These are phyloP conservation scores for Takakia lepidozioides DNA, from an alignment of 225 moss, liverwort and hornwort species.

Conservation along the genomic window DNA sequence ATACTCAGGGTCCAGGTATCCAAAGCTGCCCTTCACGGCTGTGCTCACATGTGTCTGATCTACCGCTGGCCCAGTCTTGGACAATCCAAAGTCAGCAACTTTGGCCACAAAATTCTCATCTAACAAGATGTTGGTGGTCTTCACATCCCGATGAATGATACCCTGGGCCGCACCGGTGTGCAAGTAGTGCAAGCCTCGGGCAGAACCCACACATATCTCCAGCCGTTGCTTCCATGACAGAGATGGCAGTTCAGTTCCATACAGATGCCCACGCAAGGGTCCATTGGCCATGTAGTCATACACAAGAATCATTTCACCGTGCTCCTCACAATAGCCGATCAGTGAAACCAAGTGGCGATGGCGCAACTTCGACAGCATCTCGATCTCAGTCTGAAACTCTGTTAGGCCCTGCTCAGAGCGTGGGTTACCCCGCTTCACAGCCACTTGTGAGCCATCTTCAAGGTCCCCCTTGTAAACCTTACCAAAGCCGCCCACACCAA, in stretches of 20 bases:
- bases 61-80: slow-evolving; percentile 78
- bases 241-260: slow-evolving; percentile 55
- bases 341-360: slow-evolving; percentile 42
- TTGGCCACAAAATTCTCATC: slow-evolving; percentile 54
- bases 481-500: slow-evolving; percentile 9
- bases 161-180: slow-evolving; percentile 47
- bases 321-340: slow-evolving; percentile 53
- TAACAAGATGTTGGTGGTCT: slow-evolving; percentile 55
- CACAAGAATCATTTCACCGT: slow-evolving; percentile 48
- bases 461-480: slow-evolving; percentile 12
- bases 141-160: slow-evolving; percentile 60
- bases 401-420: slow-evolving; percentile 40
- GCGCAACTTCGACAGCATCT: slow-evolving; percentile 36
- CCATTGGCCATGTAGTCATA: slow-evolving; percentile 52
- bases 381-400: slow-evolving; percentile 44
- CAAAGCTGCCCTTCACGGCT: slow-evolving; percentile 89
- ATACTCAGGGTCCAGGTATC: slow-evolving; percentile 88
- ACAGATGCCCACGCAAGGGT: slow-evolving; percentile 35
- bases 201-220: slow-evolving; percentile 49
- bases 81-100: slow-evolving; percentile 62
- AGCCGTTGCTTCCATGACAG: slow-evolving; percentile 46
- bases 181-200: slow-evolving; percentile 48
- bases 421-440: slow-evolving; percentile 42
- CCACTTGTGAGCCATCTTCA: slow-evolving; percentile 21
- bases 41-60: slow-evolving; percentile 94